A percentile compares a stretch with the other conserved stretches of the same genome.
Conservation (phyloP, 2,329 filamentous ascomycete genomes). For the Beauveria australis region DNA sequence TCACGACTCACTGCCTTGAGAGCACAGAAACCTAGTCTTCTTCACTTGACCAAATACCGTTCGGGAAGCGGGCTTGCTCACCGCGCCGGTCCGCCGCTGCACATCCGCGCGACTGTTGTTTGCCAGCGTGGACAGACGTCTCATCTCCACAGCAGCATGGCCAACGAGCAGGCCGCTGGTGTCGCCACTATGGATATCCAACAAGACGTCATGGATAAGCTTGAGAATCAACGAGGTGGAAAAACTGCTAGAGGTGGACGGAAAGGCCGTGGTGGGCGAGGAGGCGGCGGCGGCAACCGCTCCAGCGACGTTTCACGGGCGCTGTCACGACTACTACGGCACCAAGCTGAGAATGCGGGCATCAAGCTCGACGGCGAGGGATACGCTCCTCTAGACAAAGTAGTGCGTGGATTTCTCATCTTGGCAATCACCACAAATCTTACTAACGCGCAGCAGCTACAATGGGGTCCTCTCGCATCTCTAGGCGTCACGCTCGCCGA, state of each 20-base stretch:
- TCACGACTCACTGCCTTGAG: not conserved
- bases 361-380: conserved; percentile 51
- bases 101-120: not conserved
- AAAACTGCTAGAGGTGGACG: conserved; percentile 9
- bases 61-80: not conserved
- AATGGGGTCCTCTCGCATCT: conserved; percentile 52
- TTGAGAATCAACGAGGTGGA: not conserved
- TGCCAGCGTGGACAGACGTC: not conserved
- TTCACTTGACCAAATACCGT: too few species aligned
- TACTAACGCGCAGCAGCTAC: conserved; percentile 29
- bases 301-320: conserved; percentile 41
- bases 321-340: conserved; percentile 45
- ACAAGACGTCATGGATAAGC: not conserved
- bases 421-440: not conserved
- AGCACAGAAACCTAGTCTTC: not conserved
- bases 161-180: conserved; percentile 6
- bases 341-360: conserved; percentile 49
- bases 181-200: not conserved
- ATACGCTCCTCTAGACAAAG: conserved; percentile 47
- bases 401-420: conserved; percentile 37
- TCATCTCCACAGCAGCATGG: not conserved
- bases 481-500: conserved; percentile 70
- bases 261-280: conserved; percentile 16
- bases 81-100: not conserved
- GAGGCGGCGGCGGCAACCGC: conserved; percentile 22